Percentiles rank a stretch among this genome's conserved stretches.
phyloP scores from a whole-genome alignment of 2,329 filamentous ascomycete genomes.

The Amesomyces nigricolor region DNA sequence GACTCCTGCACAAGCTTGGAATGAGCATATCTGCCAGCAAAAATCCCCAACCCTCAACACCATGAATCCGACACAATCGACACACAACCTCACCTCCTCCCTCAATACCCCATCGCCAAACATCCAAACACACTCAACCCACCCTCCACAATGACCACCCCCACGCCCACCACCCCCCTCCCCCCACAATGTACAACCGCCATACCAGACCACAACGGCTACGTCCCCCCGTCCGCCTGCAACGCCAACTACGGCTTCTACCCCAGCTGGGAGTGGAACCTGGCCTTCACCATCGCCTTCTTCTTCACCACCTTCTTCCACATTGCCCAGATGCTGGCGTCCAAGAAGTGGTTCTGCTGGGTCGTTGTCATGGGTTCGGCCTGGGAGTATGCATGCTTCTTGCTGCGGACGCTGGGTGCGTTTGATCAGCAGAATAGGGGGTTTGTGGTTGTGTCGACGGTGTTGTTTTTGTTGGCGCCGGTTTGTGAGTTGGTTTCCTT shows the following conservation, averaged over 20 bases:
- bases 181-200: neutral
- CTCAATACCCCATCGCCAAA: neutral
- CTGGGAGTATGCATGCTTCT: neutral
- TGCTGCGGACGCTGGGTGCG: slow-evolving; percentile 2
- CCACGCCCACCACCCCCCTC: neutral
- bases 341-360: neutral
- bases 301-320: neutral
- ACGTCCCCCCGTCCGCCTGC: neutral
- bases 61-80: neutral
- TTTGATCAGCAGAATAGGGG: neutral
- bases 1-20: too few relatives aligned
- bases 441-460: neutral
- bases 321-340: neutral
- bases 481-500: neutral
- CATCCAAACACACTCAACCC: neutral
- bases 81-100: neutral
- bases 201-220: neutral
- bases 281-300: neutral
- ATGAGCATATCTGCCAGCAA: neutral
- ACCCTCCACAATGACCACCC: neutral
- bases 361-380: neutral
- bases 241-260: slow-evolving; percentile 5
- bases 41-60: neutral
- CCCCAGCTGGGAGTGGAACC: slow-evolving; percentile 7
- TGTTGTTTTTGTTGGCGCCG: neutral